Evolutionary conservation across 768 basidiomycete species (phyloP).

Genomic region (Leucosporidium yakuticum): DNA sequence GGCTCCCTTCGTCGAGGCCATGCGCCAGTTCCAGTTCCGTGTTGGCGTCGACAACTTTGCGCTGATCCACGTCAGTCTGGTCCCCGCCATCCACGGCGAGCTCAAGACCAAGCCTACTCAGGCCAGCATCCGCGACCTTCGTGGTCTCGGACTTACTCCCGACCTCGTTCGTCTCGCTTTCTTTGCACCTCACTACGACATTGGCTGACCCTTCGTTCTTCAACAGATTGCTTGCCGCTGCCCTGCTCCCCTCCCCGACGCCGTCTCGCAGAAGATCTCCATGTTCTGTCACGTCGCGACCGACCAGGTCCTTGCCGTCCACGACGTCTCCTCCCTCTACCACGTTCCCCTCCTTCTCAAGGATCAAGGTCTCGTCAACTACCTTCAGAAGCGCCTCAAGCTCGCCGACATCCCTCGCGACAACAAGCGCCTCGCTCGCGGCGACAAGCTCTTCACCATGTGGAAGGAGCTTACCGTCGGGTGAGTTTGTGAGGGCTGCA

Average conservation of each 20-base stretch:
- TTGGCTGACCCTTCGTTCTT: neutral
- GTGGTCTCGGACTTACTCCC: slow-evolving; percentile 85
- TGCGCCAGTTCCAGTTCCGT: slow-evolving; percentile 99
- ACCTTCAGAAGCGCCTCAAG: slow-evolving; percentile 73
- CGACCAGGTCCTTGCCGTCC: slow-evolving; percentile 82
- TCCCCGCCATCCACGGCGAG: slow-evolving; percentile 98
- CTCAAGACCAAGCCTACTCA: slow-evolving; percentile 99
- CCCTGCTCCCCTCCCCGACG: slow-evolving; percentile 68
- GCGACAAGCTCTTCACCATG: slow-evolving; percentile 58
- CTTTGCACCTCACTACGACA: neutral
- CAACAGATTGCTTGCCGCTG: slow-evolving; percentile 85
- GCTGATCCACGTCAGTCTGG: slow-evolving; percentile 89
- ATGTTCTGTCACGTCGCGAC: slow-evolving; percentile 97
- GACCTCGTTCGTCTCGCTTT: slow-evolving; percentile 63
- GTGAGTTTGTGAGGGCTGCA: slow-evolving; percentile 47
- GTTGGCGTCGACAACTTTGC: slow-evolving; percentile 96
- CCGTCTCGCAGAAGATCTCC: slow-evolving; percentile 91
- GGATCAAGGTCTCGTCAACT: slow-evolving; percentile 84
- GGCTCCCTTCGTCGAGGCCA: slow-evolving; percentile 94
- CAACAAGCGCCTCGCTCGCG: slow-evolving; percentile 56
- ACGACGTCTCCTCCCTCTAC: slow-evolving; percentile 93
- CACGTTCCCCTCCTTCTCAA: slow-evolving; percentile 89
- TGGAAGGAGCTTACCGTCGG: slow-evolving; percentile 80
- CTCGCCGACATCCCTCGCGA: slow-evolving; percentile 55
- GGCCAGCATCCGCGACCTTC: slow-evolving; percentile 86